Base-by-base conservation (phyloP, 805 yeast species). In the Millerago galiae region DNA sequence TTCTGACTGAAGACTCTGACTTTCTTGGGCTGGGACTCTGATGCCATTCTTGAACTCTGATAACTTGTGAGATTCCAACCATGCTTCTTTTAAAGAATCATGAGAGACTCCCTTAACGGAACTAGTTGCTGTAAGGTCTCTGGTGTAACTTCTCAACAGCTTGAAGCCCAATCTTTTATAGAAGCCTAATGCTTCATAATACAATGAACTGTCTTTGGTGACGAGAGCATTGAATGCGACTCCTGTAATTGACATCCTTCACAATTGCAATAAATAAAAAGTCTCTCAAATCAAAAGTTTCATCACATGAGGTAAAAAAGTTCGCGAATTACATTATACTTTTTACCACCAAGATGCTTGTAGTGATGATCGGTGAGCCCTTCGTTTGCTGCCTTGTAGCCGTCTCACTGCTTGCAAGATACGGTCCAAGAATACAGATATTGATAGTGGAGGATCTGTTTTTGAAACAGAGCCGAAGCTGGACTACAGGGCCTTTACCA, bases 11-110 rank as follows among this genome's bases (percentile, higher is more conserved):
- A 57, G 41, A 43, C 63, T 60, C 45, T 65, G 58, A 7, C 58
- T 45, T 46, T 68, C 72, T 62, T 74, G 78, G 33, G 66, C 62
- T 24, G 68, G 81, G 66, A 51, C 75, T 60, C 70, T 77, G 76
- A 48, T 79, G 43, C 89, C 90, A 69, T 50, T 69, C 47, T 60
- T 74, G 63, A 53, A 76, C 59, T 41, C 87, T 68, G 64, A 77
- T 72, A 58, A 64, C 16, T 85, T 87, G 59, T 78, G 82, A 17
- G 79, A 65, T 59, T 82, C 85, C 37, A 84, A 58, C 95, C 95
- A 84, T 25, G 76, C 61, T 61, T 84, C 95, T 48, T 70, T 74
- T 38, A 81, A 55, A 1, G 90, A 82, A 49, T 82, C 87, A 43
- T 67, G 69, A 8, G 87, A 74, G 36, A 83, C 66, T 5, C 90